Conservation (phyloP, 1,284 basidiomycete genomes). For the Caloboletus firmus region DNA sequence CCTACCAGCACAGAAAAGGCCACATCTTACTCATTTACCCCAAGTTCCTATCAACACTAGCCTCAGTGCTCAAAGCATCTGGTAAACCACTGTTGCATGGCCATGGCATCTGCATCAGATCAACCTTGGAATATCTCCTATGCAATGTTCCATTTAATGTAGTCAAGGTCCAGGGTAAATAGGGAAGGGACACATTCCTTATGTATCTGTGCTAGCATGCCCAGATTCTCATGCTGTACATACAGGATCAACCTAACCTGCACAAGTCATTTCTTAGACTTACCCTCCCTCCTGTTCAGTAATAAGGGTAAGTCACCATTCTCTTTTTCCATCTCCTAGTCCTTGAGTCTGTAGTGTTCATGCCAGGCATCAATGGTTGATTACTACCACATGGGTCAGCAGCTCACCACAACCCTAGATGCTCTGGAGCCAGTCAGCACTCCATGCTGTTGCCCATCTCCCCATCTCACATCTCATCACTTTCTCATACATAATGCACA, state of each 20-base stretch:
- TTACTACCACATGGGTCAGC: too few relatives aligned
- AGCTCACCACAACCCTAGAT: too few relatives aligned
- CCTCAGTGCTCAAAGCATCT: neutral
- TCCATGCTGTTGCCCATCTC: too few relatives aligned
- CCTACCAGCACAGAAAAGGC: neutral
- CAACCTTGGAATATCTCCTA: neutral
- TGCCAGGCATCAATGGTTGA: neutral
- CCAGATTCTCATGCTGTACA: neutral
- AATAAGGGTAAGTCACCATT: neutral
- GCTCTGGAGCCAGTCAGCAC: too few relatives aligned
- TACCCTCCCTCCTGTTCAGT: neutral
- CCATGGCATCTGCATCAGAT: neutral
- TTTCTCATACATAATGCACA: too few relatives aligned
- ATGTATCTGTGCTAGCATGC: neutral
- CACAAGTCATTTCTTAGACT: neutral
- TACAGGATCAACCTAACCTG: neutral
- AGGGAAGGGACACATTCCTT: neutral
- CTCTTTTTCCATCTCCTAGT: neutral
- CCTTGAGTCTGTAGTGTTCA: neutral
- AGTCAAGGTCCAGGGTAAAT: neutral
- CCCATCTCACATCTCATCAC: too few relatives aligned
- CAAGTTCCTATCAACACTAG: neutral
- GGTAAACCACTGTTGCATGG: neutral
- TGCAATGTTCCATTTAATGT: neutral
- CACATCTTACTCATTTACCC: neutral